Base-by-base conservation (phyloP, 192 early-diverging fungal species). In the Rhizophagus prolifer region DNA sequence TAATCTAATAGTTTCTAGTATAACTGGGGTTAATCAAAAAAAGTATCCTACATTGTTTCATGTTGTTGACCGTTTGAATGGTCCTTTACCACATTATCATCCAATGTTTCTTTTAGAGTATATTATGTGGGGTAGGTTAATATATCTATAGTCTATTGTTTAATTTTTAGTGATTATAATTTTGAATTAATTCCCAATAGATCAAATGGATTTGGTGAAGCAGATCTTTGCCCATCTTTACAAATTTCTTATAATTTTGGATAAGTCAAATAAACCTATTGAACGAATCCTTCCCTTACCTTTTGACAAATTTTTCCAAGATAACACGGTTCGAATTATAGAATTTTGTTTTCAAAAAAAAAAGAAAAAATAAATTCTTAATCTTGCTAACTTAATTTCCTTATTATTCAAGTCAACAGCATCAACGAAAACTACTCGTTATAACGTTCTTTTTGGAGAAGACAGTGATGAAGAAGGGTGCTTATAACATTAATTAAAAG, bases 41-140 rank as follows among this genome's bases (percentile, higher is more conserved):
- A 41, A n/a, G 46, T 63, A 82, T 26, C 85, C 86, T 23, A 90
- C 85, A n/a, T 76, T 90, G 0, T 87, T 82, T 61, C 84, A 90
- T 63, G 77, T 86, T 1, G 78, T 87, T 10, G 83, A 83, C 13
- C 58, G 79, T 19, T 81, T 86, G 74, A 87, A 90, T 78, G 89
- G 89, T 0, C 86, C 92, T 2, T 81, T 95, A 7, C 90, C 89
- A 2, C 90, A 92, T 71, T 91, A 94, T 73, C 92, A 95, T 75
- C 94, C 94, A 14, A 79, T 83, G 25, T 78, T 92, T 16, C 74
- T 95, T 60, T 79, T 89, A 9, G 87, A 94, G 38, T 90, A 92
- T 78, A 79, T 95, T 38, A 72, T 93, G 72, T 93, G 91, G 91
- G 90, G 89, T 87, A 85, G 76, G 71, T 76, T 68, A 47, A 44